Evolutionary conservation across 352 stramenopile genomes (phyloP).

Genomic region (Phytophthora syringae): DNA sequence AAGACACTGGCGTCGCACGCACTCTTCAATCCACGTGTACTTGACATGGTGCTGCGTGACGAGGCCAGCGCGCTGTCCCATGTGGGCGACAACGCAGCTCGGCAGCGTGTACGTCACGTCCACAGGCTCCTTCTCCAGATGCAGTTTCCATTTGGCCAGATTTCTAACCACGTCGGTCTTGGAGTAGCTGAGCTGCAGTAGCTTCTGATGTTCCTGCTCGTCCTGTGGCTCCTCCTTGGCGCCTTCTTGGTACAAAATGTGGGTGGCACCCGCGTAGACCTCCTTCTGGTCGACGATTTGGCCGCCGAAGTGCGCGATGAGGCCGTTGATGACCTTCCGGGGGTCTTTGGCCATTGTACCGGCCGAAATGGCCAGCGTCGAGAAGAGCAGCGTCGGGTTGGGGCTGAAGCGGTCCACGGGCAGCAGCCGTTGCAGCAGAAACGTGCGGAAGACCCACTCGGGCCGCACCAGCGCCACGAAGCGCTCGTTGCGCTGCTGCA

Average conservation of each 20-base stretch:
- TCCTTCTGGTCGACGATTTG: slow-evolving; percentile 70
- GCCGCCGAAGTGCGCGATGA: slow-evolving; percentile 85
- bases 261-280: slow-evolving; percentile 59
- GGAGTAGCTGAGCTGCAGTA: slow-evolving; percentile 54
- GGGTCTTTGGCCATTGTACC: slow-evolving; percentile 81
- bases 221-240: slow-evolving; percentile 18
- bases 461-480: slow-evolving; percentile 80
- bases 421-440: slow-evolving; percentile 67
- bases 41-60: slow-evolving; percentile 67
- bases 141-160: slow-evolving; percentile 50
- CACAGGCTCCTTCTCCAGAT: slow-evolving; percentile 39
- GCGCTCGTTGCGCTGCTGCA: slow-evolving; percentile 55
- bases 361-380: slow-evolving; percentile 73
- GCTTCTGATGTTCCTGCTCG: slow-evolving; percentile 44
- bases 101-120: slow-evolving; percentile 47
- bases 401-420: slow-evolving; percentile 80
- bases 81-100: slow-evolving; percentile 61
- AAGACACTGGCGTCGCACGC: slow-evolving; percentile 54
- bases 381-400: slow-evolving; percentile 80
- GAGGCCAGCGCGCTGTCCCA: slow-evolving; percentile 60
- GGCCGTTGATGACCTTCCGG: slow-evolving; percentile 77
- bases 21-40: slow-evolving; percentile 88
- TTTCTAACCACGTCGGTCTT: too few relatives aligned
- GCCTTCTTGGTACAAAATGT: slow-evolving; percentile 75
- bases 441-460: slow-evolving; percentile 83